Conservation (phyloP, 2,329 filamentous ascomycete genomes). For the Trichoderma afroharzianum region DNA sequence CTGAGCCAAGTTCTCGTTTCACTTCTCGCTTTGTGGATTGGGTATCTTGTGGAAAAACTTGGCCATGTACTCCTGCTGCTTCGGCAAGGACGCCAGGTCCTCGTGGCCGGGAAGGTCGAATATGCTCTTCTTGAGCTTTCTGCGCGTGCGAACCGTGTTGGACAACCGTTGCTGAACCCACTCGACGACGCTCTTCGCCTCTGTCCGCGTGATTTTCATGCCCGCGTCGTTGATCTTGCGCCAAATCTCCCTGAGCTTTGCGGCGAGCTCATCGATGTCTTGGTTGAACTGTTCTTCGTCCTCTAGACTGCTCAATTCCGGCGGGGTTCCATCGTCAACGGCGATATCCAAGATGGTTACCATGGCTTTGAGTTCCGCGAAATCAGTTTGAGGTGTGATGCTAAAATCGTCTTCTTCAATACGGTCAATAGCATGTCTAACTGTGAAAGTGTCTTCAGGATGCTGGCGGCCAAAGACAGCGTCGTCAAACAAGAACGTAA, state of each 20-base stretch:
- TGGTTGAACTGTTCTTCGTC: conserved; percentile 58
- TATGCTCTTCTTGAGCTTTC: conserved; percentile 50
- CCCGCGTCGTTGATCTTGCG: conserved; percentile 69
- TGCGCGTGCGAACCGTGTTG: conserved; percentile 65
- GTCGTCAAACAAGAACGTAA: conserved; percentile 59
- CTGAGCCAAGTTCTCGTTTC: background rate
- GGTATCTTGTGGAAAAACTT: conserved; percentile 39
- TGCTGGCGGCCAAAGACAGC: conserved; percentile 38
- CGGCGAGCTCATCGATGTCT: conserved; percentile 64
- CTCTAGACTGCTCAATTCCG: conserved; percentile 27
- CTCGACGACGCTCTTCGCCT: conserved; percentile 74
- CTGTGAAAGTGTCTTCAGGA: conserved; percentile 39
- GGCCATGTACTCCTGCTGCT: conserved; percentile 49
- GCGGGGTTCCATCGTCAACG: conserved; percentile 58
- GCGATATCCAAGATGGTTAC: conserved; percentile 69
- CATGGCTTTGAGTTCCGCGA: conserved; percentile 61
- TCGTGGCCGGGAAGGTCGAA: conserved; percentile 39
- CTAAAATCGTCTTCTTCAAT: conserved; percentile 49
- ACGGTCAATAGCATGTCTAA: conserved; percentile 44
- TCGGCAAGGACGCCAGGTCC: conserved; percentile 40
- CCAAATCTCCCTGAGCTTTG: conserved; percentile 54
- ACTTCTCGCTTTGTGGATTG: background rate
- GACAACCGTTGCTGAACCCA: conserved; percentile 69
- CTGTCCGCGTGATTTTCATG: conserved; percentile 66
- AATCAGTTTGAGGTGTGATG: conserved; percentile 59